phyloP scores from a whole-genome alignment of 805 yeast genomes.

The Starmerella geochares region DNA sequence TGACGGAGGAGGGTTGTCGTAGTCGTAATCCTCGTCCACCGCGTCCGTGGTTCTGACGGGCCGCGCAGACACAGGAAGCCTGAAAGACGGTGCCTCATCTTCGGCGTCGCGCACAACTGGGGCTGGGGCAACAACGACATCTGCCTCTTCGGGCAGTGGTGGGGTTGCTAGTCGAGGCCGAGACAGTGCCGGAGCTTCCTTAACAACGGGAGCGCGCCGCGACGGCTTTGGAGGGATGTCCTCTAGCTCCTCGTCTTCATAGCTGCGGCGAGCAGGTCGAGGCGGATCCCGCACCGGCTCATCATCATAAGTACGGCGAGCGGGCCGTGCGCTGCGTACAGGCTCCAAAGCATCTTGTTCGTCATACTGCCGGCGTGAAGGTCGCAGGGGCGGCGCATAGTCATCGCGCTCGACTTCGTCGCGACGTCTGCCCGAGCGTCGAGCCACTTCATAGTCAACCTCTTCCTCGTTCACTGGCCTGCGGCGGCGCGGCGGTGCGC shows the following conservation, averaged over 20 bases:
- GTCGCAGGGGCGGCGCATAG: background rate
- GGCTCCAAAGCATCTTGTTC: conserved; percentile 3
- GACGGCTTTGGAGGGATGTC: background rate
- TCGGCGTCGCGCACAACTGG: background rate
- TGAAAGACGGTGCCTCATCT: background rate
- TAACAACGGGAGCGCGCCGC: background rate
- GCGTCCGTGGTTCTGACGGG: background rate
- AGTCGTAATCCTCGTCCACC: background rate
- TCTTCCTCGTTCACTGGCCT: background rate
- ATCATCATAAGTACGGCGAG: background rate
- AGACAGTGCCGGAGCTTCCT: background rate
- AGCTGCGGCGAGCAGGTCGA: background rate
- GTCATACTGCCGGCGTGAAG: background rate
- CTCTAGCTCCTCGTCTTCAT: background rate
- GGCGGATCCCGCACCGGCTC: background rate
- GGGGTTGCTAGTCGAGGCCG: background rate
- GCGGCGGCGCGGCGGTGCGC: background rate
- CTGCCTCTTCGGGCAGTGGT: background rate
- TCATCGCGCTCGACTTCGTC: background rate
- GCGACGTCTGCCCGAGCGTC: background rate
- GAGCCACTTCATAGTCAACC: background rate
- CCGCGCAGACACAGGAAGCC: background rate
- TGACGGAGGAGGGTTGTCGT: conserved; percentile 5
- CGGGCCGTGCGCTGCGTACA: background rate
- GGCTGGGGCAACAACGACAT: background rate